These are phyloP conservation scores for Colletotrichum viniferum DNA, from an alignment of 2,329 filamentous ascomycete genomes.

Conservation along the genomic window DNA sequence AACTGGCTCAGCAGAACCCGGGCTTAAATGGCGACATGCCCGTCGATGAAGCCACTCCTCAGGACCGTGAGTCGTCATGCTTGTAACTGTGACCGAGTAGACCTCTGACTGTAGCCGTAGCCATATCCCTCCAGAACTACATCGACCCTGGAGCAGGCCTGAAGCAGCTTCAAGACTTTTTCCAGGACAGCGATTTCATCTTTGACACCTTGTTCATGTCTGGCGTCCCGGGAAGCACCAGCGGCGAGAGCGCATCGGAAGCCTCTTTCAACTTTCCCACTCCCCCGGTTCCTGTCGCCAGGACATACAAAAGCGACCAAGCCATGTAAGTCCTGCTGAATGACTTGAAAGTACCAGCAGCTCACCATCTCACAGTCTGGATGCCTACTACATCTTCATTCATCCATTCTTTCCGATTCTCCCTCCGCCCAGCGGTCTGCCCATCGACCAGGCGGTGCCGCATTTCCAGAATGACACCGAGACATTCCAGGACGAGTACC, in stretches of 20 bases:
- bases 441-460: conserved; percentile 36
- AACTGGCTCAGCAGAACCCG: conserved; percentile 27
- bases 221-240: conserved; percentile 18
- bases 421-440: conserved; percentile 41
- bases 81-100: not conserved
- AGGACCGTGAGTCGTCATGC: conserved; percentile 30
- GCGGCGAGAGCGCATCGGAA: conserved; percentile 21
- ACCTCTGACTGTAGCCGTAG: conserved; percentile 23
- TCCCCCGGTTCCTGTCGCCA: conserved; percentile 36
- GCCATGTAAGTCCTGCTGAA: conserved; percentile 38
- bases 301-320: conserved; percentile 45
- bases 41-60: conserved; percentile 29
- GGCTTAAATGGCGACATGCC: conserved; percentile 28
- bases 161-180: conserved; percentile 47
- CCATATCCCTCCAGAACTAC: conserved; percentile 40
- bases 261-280: conserved; percentile 13
- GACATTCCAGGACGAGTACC: conserved; percentile 35
- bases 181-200: conserved; percentile 52
- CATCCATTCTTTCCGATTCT: conserved; percentile 56
- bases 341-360: not conserved
- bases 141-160: conserved; percentile 53
- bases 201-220: conserved; percentile 47
- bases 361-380: conserved; percentile 30
- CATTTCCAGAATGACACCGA: conserved; percentile 40
- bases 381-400: conserved; percentile 57